phyloP scores from a whole-genome alignment of 768 basidiomycete genomes.

The Leccinum rimulosum region DNA sequence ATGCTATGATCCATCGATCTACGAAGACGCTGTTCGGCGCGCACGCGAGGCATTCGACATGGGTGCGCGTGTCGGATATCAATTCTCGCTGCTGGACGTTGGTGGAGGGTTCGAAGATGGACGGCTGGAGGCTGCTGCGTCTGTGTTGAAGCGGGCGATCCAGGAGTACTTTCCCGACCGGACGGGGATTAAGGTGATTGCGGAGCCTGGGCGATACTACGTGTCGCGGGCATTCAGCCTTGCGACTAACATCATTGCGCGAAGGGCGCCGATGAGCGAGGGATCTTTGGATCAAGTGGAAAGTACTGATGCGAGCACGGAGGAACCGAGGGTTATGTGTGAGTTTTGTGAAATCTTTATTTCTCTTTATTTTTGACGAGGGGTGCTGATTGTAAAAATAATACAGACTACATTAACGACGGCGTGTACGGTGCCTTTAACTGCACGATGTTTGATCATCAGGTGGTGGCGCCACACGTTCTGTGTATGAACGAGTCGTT shows the following conservation, averaged over 20 bases:
- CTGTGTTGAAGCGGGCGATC: conserved; percentile 67
- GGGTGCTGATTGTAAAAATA: conserved; percentile 3
- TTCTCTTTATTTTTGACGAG: not conserved
- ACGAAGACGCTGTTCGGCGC: conserved; percentile 84
- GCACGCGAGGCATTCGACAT: conserved; percentile 86
- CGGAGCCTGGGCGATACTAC: conserved; percentile 94
- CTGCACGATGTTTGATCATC: conserved; percentile 97
- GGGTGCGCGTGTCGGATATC: conserved; percentile 76
- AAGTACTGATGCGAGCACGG: conserved; percentile 25
- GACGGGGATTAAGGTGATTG: conserved; percentile 73
- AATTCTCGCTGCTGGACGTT: conserved; percentile 83
- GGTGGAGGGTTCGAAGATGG: conserved; percentile 95
- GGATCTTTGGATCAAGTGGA: conserved; percentile 22
- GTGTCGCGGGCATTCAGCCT: conserved; percentile 91
- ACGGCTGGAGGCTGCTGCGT: conserved; percentile 78
- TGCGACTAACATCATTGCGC: conserved; percentile 90
- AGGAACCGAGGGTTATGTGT: conserved; percentile 82
- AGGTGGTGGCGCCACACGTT: conserved; percentile 81
- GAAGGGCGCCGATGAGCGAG: conserved; percentile 57
- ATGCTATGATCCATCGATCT: conserved; percentile 89
- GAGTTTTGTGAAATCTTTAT: conserved; percentile 38
- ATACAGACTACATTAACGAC: conserved; percentile 96
- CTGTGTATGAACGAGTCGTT: conserved; percentile 69
- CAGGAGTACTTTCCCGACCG: conserved; percentile 77
- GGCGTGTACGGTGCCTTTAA: conserved; percentile 98